phyloP scores from a whole-genome alignment of 2,329 filamentous ascomycete genomes.

The Beauveria scarabaeidicola region DNA sequence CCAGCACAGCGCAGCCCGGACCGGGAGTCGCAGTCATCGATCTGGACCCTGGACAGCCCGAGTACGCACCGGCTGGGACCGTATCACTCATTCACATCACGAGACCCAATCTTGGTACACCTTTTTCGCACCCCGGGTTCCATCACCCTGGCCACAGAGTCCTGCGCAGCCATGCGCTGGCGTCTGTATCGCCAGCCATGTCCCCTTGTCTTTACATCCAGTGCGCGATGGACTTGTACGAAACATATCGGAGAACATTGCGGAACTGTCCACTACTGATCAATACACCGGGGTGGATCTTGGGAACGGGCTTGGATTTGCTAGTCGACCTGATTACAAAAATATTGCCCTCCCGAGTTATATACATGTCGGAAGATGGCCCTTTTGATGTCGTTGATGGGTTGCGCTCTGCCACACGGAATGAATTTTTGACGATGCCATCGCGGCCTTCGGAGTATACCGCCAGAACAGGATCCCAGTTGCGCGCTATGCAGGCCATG shows the following conservation, averaged over 20 bases:
- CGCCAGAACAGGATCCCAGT: constrained; percentile 53
- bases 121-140: constrained; percentile 52
- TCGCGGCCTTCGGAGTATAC: constrained; percentile 50
- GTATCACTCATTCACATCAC: constrained; percentile 57
- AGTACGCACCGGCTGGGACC: constrained; percentile 62
- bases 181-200: constrained; percentile 54
- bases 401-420: constrained; percentile 36
- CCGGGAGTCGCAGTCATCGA: constrained; percentile 53
- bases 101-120: constrained; percentile 54
- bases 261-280: constrained; percentile 52
- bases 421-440: constrained; percentile 43
- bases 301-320: constrained; percentile 60
- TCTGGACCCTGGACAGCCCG: constrained; percentile 69
- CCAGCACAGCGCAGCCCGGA: constrained; percentile 14
- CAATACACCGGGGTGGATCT: constrained; percentile 68
- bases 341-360: constrained; percentile 49
- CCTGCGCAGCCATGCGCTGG: constrained; percentile 58
- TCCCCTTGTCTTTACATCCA: constrained; percentile 59
- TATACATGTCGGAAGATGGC: constrained; percentile 62
- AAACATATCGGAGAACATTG: constrained; percentile 42
- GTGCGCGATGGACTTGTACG: constrained; percentile 55
- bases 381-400: constrained; percentile 47
- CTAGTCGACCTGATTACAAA: constrained; percentile 47
- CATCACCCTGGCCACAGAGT: constrained; percentile 27
- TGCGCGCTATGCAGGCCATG: constrained; percentile 69